These are phyloP conservation scores for Polychytrium aggregatum DNA, from an alignment of 192 early-diverging fungal genomes.

Conservation along the genomic window DNA sequence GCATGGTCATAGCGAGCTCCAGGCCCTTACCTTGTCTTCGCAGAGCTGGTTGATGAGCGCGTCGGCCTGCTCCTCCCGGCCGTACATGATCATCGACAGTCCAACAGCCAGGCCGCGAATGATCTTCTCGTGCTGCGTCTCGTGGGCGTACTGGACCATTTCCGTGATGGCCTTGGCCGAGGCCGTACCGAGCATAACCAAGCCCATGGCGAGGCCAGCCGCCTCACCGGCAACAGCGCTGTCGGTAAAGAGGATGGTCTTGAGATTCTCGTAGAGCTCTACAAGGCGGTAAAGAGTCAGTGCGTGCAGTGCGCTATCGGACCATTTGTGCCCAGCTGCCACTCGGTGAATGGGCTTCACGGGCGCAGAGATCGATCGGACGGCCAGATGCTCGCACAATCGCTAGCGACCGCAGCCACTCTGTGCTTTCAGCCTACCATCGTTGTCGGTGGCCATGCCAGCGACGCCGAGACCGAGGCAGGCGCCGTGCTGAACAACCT, in stretches of 20 bases:
- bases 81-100: conserved; percentile 94
- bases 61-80: conserved; percentile 91
- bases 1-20: too few species aligned
- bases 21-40: conserved; percentile 63
- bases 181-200: conserved; percentile 93
- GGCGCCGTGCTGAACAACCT: conserved; percentile 95
- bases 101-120: conserved; percentile 92
- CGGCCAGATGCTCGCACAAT: neutral
- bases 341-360: neutral
- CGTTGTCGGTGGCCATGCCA: conserved; percentile 88
- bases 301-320: neutral
- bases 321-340: neutral
- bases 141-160: conserved; percentile 96
- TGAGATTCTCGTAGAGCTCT: conserved; percentile 80
- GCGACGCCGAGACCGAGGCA: conserved; percentile 90
- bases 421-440: conserved; percentile 49
- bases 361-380: neutral
- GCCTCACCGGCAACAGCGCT: conserved; percentile 96
- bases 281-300: neutral
- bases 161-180: conserved; percentile 72
- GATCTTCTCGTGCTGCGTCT: conserved; percentile 99
- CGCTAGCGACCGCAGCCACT: too few species aligned
- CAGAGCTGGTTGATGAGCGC: conserved; percentile 71
- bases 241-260: conserved; percentile 80
- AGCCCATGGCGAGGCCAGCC: conserved; percentile 89